phyloP scores from a whole-genome alignment of 2,329 filamentous ascomycete genomes.

The Mycocentrospora acerina region DNA sequence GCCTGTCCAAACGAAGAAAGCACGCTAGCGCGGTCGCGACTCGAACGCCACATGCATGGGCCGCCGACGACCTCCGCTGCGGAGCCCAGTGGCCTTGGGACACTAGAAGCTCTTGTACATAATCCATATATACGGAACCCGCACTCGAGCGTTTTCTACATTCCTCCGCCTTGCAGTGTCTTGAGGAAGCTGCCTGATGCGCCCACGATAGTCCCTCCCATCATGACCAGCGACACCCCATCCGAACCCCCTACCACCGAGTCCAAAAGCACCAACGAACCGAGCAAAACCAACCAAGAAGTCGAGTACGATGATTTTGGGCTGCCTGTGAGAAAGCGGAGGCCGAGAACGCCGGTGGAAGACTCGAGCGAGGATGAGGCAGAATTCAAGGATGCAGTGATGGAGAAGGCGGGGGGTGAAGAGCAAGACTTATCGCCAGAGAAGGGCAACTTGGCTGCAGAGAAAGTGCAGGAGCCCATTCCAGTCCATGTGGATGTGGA shows the following conservation, averaged over 20 bases:
- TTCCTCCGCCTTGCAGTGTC: background rate
- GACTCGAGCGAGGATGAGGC: conserved; percentile 31
- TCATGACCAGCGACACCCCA: conserved; percentile 31
- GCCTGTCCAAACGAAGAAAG: no score
- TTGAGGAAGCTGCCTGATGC: conserved; percentile 1
- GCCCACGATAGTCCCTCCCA: conserved; percentile 17
- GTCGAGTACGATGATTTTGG: conserved; percentile 70
- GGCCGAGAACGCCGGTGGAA: conserved; percentile 29
- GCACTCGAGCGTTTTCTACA: background rate
- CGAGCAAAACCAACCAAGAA: conserved; percentile 13
- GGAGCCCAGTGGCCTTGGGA: no score
- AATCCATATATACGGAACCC: conserved; percentile 8
- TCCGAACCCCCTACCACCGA: conserved; percentile 30
- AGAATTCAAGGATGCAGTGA: conserved; percentile 32
- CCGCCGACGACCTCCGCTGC: no score
- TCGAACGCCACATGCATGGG: background rate
- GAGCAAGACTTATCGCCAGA: conserved; percentile 33
- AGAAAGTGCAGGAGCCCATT: conserved; percentile 9
- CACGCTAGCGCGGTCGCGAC: no score
- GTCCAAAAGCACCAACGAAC: conserved; percentile 17
- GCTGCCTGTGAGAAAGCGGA: conserved; percentile 60
- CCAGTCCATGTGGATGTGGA: conserved; percentile 1
- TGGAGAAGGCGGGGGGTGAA: conserved; percentile 21
- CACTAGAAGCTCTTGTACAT: conserved; percentile 1
- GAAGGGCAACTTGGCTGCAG: conserved; percentile 9